Evolutionary conservation across 495 filamentous ascomycete genomes (phyloP), one percentile per base, ranked within the genome.

Genomic region (Arthonia radiata): DNA sequence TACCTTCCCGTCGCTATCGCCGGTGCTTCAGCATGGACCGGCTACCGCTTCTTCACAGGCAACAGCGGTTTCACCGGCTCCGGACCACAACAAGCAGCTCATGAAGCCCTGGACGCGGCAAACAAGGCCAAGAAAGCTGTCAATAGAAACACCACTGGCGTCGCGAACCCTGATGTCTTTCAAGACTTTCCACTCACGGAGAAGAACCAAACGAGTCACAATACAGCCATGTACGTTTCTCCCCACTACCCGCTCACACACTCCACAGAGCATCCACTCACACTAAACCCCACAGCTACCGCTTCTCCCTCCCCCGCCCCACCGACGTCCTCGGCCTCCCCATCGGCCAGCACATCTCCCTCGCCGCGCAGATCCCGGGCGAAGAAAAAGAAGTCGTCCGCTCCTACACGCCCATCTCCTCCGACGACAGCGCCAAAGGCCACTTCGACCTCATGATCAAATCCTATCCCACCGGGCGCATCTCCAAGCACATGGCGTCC

Each of bases 261-360:
- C 6, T 24, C 7, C 25, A 44, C 25, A 34, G 29, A 26, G 4
- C 21, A 25, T 13, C 21, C 10, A 9, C 14, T 30, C 12, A 34
- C 41, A 32, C 49, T 26, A 38, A 18, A 15, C 5, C 4, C n/a
- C 21, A 23, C 25, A 74, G 67, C 53, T 93, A 97, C 59, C 80
- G 81, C 38, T 93, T 94, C 50, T 50, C 56, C 23, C 72, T 97
- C 18, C 82, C 82, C 26, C 48, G 57, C 30, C 53, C 67, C 13
- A 71, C 56, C 34, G 61, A 75, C 40, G 80, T 92, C 47, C 75
- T 97, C 35, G 83, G 86, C 39, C 71, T 97, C 12, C 86, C 86
- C 31, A 97, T 93, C 52, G 86, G 86, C 38, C 86, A 97, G 48
- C 86, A 97, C 55, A 90, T 97, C 55, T 92, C 83, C 34, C 74